Evolutionary conservation across 2,329 filamentous ascomycete genomes (phyloP), one percentile per base, ranked within the genome.

Genomic region (Colletotrichum godetiae): DNA sequence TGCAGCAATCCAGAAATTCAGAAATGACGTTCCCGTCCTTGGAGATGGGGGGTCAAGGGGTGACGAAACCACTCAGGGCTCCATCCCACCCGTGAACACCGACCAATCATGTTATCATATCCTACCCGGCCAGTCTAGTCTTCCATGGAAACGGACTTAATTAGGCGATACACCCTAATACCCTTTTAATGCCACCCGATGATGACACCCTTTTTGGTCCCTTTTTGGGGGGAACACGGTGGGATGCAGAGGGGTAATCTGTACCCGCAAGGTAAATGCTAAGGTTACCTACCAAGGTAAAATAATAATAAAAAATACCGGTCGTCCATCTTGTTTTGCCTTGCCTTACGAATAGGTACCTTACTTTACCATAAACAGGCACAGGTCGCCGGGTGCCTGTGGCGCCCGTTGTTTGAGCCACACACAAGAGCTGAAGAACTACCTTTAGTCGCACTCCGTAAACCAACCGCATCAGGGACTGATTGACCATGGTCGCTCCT

Each of bases 21-120:
- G 42, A 42, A 73, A 73, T 74, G 73, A 74, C 73, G 73, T 74
- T 61, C 60, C 46, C 29, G 61, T 55, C 61, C 61, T 19, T 72
- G 68, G 42, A 62, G 57, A 58, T 46, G 67, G 58, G 66, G 70
- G 66, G 42, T 66, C 66, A 61, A 52, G 66, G 70, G 66, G 33
- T 66, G 70, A 61, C 65, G 53, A 63, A 69, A 56, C 55, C 29
- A 55, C 35, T 13, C 31, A 15, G 31, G 58, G 11, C 58, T 12
- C 58, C 19, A 37, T 13, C 35, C n/a, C n/a, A n/a, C 4, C 13
- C 22, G 33, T 64, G 27, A 64, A 5, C 22, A 13, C 4, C 27
- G 27, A 2, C 33, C 42, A 6, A 27, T 8, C n/a, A 7, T 2
- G n/a, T 49, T 15, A 42, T 42, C 13, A 42, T 42, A 15, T 7